Conservation (phyloP, 1,139 yeast species). For the Lodderomyces beijingensis region DNA sequence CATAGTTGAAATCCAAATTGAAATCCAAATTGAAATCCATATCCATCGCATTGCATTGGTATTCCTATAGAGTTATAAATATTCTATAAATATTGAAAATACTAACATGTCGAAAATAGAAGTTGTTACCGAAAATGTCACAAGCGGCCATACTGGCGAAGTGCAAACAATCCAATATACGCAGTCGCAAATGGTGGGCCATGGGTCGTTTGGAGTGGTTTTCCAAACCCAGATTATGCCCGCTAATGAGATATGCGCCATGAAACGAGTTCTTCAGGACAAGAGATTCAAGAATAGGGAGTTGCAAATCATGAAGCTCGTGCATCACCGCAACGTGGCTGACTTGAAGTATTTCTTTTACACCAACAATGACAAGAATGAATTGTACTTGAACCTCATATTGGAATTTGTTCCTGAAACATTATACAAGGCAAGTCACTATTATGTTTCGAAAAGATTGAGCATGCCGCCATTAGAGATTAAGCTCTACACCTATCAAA, state of each 20-base stretch:
- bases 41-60: no score
- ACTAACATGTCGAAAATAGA: conserved; percentile 45
- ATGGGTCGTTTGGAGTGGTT: conserved; percentile 96
- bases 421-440: conserved; percentile 80
- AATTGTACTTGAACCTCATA: conserved; percentile 79
- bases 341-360: conserved; percentile 86
- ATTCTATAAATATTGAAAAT: no score
- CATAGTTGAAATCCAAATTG: background rate
- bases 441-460: conserved; percentile 70
- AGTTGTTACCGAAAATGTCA: conserved; percentile 64
- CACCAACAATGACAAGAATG: conserved; percentile 74
- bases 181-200: conserved; percentile 85
- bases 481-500: conserved; percentile 85
- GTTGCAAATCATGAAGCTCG: conserved; percentile 88
- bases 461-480: conserved; percentile 89
- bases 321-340: conserved; percentile 83
- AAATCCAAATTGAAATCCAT: background rate
- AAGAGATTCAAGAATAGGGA: conserved; percentile 95
- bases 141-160: conserved; percentile 71
- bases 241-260: conserved; percentile 77
- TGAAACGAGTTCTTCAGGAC: conserved; percentile 92
- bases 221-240: conserved; percentile 81
- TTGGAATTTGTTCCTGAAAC: conserved; percentile 95
- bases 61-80: no score
- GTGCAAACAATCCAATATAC: conserved; percentile 59